phyloP scores from a whole-genome alignment of 2,329 filamentous ascomycete species.

The Colletotrichum destructivum region DNA sequence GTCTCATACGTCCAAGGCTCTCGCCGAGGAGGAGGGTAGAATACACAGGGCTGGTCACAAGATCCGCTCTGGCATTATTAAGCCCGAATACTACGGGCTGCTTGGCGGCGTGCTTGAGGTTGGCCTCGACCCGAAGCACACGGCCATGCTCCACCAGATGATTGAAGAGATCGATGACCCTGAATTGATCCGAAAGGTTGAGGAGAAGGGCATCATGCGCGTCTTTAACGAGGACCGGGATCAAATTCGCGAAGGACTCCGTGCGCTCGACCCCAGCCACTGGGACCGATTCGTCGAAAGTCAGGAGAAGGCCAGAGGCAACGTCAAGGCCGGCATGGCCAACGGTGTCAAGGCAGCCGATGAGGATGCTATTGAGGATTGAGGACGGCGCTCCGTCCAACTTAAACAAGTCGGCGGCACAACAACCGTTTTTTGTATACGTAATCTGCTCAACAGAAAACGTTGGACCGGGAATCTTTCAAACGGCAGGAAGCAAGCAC shows the following conservation, averaged over 20 bases:
- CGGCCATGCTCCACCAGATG: conserved; percentile 71
- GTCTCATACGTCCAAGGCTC: conserved; percentile 64
- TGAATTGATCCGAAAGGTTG: conserved; percentile 66
- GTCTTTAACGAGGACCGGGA: conserved; percentile 73
- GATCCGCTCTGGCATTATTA: conserved; percentile 69
- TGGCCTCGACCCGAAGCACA: conserved; percentile 65
- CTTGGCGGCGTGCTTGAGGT: conserved; percentile 66
- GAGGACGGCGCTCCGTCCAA: not conserved
- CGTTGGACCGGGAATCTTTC: conserved; percentile 22
- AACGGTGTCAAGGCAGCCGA: conserved; percentile 50
- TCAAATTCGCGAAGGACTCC: conserved; percentile 63
- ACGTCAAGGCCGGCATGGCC: conserved; percentile 58
- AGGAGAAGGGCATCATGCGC: conserved; percentile 71
- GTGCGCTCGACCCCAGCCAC: conserved; percentile 76
- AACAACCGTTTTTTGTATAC: conserved; percentile 28
- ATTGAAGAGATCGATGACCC: conserved; percentile 75
- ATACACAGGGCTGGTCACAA: conserved; percentile 70
- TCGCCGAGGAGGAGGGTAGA: conserved; percentile 71
- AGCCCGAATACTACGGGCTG: conserved; percentile 66
- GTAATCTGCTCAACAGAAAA: conserved; percentile 24
- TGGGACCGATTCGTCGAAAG: conserved; percentile 75
- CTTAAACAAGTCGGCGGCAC: not conserved
- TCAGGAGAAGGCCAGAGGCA: conserved; percentile 72
- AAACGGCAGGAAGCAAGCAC: conserved; percentile 36
- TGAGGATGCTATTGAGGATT: conserved; percentile 61